A percentile compares a stretch with the other conserved stretches of the same genome.
Conservation (phyloP, 1,284 basidiomycete genomes). For the Austroboletus niveus region DNA sequence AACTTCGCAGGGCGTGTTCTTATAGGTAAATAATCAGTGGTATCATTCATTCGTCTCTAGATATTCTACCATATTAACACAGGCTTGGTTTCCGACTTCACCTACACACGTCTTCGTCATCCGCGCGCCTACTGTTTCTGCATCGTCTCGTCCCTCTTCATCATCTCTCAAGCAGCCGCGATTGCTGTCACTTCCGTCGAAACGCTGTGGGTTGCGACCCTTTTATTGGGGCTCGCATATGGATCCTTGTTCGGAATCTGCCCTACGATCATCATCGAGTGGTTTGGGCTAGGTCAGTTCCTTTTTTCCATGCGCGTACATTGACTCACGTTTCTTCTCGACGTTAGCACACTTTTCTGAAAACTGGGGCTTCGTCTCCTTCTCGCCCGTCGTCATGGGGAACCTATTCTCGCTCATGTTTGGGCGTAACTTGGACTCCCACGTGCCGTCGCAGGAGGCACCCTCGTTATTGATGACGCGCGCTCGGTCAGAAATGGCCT, state of each 20-base stretch:
- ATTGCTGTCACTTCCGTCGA: slow-evolving; percentile 57
- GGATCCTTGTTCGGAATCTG: slow-evolving; percentile 77
- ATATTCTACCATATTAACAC: background rate
- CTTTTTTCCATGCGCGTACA: background rate
- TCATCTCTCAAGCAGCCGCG: slow-evolving; percentile 67
- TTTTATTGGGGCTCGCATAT: slow-evolving; percentile 71
- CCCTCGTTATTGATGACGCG: background rate
- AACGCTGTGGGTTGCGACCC: slow-evolving; percentile 75
- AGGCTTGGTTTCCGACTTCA: slow-evolving; percentile 76
- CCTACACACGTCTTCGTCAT: slow-evolving; percentile 55
- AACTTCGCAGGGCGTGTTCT: slow-evolving; percentile 82
- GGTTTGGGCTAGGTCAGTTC: slow-evolving; percentile 76
- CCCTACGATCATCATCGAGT: slow-evolving; percentile 79
- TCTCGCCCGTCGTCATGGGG: slow-evolving; percentile 78
- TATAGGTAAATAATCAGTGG: slow-evolving; percentile 49
- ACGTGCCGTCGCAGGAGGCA: slow-evolving; percentile 39
- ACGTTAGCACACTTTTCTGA: slow-evolving; percentile 66
- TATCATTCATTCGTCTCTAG: too few relatives aligned
- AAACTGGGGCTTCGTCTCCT: slow-evolving; percentile 82
- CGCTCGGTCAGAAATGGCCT: slow-evolving; percentile 1
- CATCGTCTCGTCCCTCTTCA: slow-evolving; percentile 63
- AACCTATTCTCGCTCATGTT: slow-evolving; percentile 86
- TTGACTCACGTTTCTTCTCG: background rate
- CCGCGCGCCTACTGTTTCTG: slow-evolving; percentile 74
- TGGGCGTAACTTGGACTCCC: slow-evolving; percentile 75